phyloP scores from a whole-genome alignment of 345 rosid species.

The Pelargonium nanum region DNA sequence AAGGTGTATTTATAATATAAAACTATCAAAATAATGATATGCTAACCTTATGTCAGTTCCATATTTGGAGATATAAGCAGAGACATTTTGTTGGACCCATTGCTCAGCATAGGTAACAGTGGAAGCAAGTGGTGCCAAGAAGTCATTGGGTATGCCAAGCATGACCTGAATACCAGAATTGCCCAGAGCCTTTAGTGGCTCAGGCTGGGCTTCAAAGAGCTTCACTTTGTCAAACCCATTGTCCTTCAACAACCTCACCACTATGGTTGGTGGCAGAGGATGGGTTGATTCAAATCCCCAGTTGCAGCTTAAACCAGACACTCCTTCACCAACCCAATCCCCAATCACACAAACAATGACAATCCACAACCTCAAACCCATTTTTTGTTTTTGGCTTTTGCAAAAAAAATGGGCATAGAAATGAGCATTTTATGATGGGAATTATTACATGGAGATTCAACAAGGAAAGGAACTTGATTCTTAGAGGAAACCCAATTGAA shows the following conservation, averaged over 20 bases:
- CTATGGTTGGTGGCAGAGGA: slow-evolving; percentile 51
- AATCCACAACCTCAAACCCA: slow-evolving; percentile 19
- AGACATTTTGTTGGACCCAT: slow-evolving; percentile 73
- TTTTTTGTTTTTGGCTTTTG: slow-evolving; percentile 11
- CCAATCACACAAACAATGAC: slow-evolving; percentile 17
- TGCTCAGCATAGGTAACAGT: slow-evolving; percentile 42
- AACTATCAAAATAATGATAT: too few species aligned
- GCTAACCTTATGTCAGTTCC: slow-evolving; percentile 75
- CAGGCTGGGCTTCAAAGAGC: slow-evolving; percentile 81
- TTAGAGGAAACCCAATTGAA: slow-evolving; percentile 14
- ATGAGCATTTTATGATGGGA: slow-evolving; percentile 25
- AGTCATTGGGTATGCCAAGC: slow-evolving; percentile 89
- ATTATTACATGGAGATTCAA: slow-evolving; percentile 20
- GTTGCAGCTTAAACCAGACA: slow-evolving; percentile 54
- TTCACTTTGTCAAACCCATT: slow-evolving; percentile 84
- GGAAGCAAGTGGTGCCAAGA: slow-evolving; percentile 49
- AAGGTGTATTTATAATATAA: too few species aligned
- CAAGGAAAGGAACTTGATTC: slow-evolving; percentile 40
- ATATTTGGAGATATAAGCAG: slow-evolving; percentile 41
- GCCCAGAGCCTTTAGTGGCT: slow-evolving; percentile 67
- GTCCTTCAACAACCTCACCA: slow-evolving; percentile 55
- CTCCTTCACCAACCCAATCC: slow-evolving; percentile 17
- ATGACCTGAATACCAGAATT: slow-evolving; percentile 80
- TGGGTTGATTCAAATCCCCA: slow-evolving; percentile 74
- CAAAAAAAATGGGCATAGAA: slow-evolving; percentile 2